Evolutionary conservation across 2,329 filamentous ascomycete species (phyloP).

Genomic region (Aureobasidium sp.): DNA sequence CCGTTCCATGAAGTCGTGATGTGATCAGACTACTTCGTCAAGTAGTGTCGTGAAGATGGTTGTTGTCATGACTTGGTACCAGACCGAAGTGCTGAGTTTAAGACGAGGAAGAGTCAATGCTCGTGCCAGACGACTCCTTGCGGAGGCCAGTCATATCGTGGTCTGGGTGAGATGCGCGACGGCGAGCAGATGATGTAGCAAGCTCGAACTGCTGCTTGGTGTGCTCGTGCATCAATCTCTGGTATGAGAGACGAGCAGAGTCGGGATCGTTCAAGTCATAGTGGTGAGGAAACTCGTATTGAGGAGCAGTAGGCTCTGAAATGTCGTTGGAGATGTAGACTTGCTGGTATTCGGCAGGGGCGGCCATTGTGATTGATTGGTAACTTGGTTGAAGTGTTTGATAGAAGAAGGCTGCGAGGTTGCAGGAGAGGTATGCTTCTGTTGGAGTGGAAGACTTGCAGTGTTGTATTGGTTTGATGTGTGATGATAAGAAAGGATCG

Average conservation of each 20-base stretch:
- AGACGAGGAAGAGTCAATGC: slow-evolving; percentile 25
- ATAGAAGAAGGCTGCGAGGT: background rate
- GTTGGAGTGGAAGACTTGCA: background rate
- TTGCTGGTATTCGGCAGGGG: slow-evolving; percentile 22
- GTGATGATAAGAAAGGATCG: background rate
- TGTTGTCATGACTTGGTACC: background rate
- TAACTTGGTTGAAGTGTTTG: background rate
- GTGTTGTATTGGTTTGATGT: too few relatives aligned
- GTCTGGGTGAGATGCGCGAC: slow-evolving; percentile 30
- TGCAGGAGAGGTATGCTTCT: background rate
- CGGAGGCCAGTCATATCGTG: slow-evolving; percentile 21
- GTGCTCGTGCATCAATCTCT: slow-evolving; percentile 45
- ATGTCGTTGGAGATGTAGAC: slow-evolving; percentile 36
- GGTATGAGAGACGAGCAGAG: slow-evolving; percentile 37
- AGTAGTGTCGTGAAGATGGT: background rate
- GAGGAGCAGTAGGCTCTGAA: slow-evolving; percentile 35
- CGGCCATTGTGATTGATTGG: slow-evolving; percentile 22
- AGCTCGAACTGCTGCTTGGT: slow-evolving; percentile 43
- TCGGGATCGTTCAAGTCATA: slow-evolving; percentile 37
- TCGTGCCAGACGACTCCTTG: slow-evolving; percentile 24
- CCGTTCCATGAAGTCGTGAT: slow-evolving; percentile 11
- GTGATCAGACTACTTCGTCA: background rate
- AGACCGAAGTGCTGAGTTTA: slow-evolving; percentile 13
- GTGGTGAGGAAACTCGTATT: slow-evolving; percentile 39
- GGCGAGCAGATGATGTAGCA: slow-evolving; percentile 39